phyloP scores from a whole-genome alignment of 306 rosid species.

The Morella rubra region DNA sequence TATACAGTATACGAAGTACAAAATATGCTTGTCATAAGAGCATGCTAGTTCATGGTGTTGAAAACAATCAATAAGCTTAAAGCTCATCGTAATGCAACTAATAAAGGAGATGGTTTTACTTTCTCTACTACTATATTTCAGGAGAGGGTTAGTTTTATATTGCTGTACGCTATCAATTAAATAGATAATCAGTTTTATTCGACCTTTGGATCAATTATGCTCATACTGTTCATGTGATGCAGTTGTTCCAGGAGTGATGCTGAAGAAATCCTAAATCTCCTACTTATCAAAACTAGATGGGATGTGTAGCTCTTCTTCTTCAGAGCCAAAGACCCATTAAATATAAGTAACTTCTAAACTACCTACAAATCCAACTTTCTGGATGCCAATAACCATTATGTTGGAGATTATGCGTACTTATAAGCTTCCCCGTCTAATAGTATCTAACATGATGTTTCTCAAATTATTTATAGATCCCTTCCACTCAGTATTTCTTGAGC shows the following conservation, averaged over 20 bases:
- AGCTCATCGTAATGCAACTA: not conserved
- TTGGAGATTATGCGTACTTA: no score
- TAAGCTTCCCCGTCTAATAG: not conserved
- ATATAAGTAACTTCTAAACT: no score
- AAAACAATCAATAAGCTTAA: not conserved
- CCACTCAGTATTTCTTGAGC: no score
- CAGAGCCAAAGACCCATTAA: not conserved
- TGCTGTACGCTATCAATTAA: not conserved
- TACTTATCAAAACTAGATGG: not conserved
- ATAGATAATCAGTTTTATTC: no score
- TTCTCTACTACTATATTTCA: no score
- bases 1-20: constrained; percentile 19
- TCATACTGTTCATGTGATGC: not conserved
- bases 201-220: not conserved
- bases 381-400: no score
- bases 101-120: no score
- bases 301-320: no score
- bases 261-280: not conserved
- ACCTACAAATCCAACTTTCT: not conserved
- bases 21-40: not conserved
- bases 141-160: not conserved
- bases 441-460: not conserved
- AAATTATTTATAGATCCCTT: not conserved
- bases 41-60: not conserved
- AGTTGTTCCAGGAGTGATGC: not conserved